Conservation (phyloP, 75 land plant genomes). For the Isoetes taiwanensis region DNA sequence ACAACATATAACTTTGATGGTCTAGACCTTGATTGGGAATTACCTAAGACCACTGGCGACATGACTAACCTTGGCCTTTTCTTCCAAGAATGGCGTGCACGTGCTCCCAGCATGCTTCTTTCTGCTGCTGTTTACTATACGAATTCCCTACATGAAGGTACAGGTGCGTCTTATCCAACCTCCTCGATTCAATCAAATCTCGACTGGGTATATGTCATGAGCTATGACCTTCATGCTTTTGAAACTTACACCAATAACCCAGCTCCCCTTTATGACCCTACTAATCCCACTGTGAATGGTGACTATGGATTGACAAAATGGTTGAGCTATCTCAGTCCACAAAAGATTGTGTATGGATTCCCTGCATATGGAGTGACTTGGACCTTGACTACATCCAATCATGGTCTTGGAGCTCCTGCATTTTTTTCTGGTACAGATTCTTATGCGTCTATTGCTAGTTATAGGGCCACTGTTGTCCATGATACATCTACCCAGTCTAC, state of each 20-base stretch:
- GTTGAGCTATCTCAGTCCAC: background rate
- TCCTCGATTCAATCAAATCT: background rate
- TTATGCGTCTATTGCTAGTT: background rate
- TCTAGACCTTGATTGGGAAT: constrained; percentile 3
- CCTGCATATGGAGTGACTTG: background rate
- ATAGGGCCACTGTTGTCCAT: background rate
- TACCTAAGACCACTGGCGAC: background rate
- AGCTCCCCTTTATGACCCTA: background rate
- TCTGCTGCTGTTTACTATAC: background rate
- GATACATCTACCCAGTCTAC: background rate
- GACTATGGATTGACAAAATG: background rate
- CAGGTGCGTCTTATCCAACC: background rate
- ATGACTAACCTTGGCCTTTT: background rate
- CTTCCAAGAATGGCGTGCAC: constrained; percentile 1
- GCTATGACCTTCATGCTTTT: background rate
- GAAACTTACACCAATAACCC: background rate
- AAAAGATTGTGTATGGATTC: background rate
- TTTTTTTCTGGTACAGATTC: background rate
- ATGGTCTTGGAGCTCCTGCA: background rate
- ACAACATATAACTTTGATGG: background rate
- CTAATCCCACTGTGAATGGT: constrained; percentile 6
- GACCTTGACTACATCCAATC: background rate
- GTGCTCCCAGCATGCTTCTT: background rate
- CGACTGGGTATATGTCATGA: constrained; percentile 1
- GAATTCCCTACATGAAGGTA: background rate